phyloP scores from a whole-genome alignment of 495 filamentous ascomycete genomes.

The Zalerion maritima region DNA sequence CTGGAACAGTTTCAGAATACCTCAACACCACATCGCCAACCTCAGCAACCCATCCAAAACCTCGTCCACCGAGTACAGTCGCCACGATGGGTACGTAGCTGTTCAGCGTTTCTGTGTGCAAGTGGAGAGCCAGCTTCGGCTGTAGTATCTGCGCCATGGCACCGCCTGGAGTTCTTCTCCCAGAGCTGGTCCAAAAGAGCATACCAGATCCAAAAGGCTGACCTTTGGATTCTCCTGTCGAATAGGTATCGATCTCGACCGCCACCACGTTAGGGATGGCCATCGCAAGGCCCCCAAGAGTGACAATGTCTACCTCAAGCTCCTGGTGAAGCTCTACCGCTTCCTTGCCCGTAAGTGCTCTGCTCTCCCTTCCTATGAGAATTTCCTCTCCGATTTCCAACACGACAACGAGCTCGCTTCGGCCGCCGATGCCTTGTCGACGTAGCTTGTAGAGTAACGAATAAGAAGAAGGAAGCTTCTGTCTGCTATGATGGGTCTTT shows the following conservation, averaged over 20 bases:
- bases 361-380: slow-evolving; percentile 1
- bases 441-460: too few relatives aligned
- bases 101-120: slow-evolving; percentile 26
- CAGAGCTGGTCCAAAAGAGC: slow-evolving; percentile 17
- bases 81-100: slow-evolving; percentile 37
- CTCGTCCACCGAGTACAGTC: slow-evolving; percentile 24
- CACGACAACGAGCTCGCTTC: too few relatives aligned
- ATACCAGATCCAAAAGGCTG: slow-evolving; percentile 39
- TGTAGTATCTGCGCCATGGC: slow-evolving; percentile 18
- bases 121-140: slow-evolving; percentile 18
- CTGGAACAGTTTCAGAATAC: slow-evolving; percentile 13
- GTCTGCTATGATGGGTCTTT: too few relatives aligned
- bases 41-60: slow-evolving; percentile 26
- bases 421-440: too few relatives aligned
- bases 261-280: slow-evolving; percentile 72
- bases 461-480: too few relatives aligned
- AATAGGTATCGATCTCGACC: slow-evolving; percentile 55
- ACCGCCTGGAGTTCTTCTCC: slow-evolving; percentile 22
- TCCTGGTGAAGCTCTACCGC: slow-evolving; percentile 96
- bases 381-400: too few relatives aligned
- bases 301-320: slow-evolving; percentile 94
- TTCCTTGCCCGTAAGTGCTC: slow-evolving; percentile 82
- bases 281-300: slow-evolving; percentile 93
- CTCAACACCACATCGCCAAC: slow-evolving; percentile 20
- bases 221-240: slow-evolving; percentile 26